These are phyloP conservation scores for Rhodomyrtus psidioides DNA, from an alignment of 441 rosid species.

Conservation along the genomic window DNA sequence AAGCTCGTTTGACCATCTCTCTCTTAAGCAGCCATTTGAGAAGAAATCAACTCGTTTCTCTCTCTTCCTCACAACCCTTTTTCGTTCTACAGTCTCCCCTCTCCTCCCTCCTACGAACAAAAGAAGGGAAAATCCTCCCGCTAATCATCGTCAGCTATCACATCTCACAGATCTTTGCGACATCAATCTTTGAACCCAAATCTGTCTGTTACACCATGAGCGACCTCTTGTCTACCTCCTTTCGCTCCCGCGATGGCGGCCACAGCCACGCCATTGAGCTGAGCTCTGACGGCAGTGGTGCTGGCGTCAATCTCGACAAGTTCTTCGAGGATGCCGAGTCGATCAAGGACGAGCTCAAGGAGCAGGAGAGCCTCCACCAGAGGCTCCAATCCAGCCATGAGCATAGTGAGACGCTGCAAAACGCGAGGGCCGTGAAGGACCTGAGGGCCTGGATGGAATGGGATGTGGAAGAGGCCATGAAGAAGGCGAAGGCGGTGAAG, in stretches of 20 bases:
- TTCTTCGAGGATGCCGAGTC: conserved; percentile 70
- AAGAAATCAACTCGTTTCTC: background rate
- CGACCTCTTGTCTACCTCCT: conserved; percentile 63
- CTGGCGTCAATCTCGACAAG: conserved; percentile 44
- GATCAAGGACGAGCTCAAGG: conserved; percentile 55
- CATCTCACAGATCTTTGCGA: background rate
- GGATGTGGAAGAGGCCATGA: conserved; percentile 58
- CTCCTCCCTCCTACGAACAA: background rate
- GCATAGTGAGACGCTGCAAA: conserved; percentile 67
- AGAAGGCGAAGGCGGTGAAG: conserved; percentile 69
- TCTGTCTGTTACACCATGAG: conserved; percentile 27
- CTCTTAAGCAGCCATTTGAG: background rate
- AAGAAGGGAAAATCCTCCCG: background rate
- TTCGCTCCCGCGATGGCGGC: no score
- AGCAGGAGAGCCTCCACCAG: conserved; percentile 45
- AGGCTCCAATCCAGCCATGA: conserved; percentile 63
- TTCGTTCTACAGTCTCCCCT: background rate
- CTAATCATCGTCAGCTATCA: background rate
- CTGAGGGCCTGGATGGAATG: conserved; percentile 62
- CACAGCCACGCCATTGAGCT: conserved; percentile 43
- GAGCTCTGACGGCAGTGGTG: conserved; percentile 28
- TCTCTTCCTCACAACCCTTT: background rate
- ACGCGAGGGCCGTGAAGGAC: conserved; percentile 58
- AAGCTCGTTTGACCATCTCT: background rate
- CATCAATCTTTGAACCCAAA: background rate